phyloP scores from a whole-genome alignment of 441 rosid genomes.

The Bruguiera hainesii region DNA sequence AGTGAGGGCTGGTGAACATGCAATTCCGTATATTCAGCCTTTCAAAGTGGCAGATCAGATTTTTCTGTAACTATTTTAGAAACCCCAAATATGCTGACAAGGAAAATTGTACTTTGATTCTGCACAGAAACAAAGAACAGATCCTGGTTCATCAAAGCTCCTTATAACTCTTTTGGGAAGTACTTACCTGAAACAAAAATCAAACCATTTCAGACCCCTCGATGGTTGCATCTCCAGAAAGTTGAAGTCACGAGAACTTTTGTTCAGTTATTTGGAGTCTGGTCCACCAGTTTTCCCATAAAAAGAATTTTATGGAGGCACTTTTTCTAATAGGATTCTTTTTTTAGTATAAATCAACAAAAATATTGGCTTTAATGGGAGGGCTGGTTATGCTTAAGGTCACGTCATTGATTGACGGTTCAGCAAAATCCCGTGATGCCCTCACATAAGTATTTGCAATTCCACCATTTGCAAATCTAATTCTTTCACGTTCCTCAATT shows the following conservation, averaged over 20 bases:
- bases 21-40: slow-evolving; percentile 55
- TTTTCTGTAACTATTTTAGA: slow-evolving; percentile 32
- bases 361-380: too few species aligned
- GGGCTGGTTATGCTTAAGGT: too few species aligned
- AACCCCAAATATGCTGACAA: slow-evolving; percentile 56
- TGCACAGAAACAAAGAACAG: slow-evolving; percentile 62
- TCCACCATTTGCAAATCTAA: too few species aligned
- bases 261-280: slow-evolving; percentile 64
- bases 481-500: too few species aligned
- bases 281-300: slow-evolving; percentile 79
- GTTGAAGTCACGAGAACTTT: slow-evolving; percentile 37
- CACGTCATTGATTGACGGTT: too few species aligned
- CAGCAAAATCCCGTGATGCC: too few species aligned
- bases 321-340: too few species aligned
- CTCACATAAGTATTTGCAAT: too few species aligned
- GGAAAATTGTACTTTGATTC: slow-evolving; percentile 44
- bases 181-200: slow-evolving; percentile 84
- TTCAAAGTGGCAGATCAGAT: slow-evolving; percentile 83
- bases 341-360: too few species aligned
- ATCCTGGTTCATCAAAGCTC: slow-evolving; percentile 50
- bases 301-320: slow-evolving; percentile 14
- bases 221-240: slow-evolving; percentile 50
- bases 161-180: slow-evolving; percentile 33
- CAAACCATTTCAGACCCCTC: slow-evolving; percentile 76
- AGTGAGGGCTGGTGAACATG: slow-evolving; percentile 42